Evolutionary conservation across 2,329 filamentous ascomycete species (phyloP), one percentile per base, ranked within the genome.

Genomic region (Monilinia aucupariae): DNA sequence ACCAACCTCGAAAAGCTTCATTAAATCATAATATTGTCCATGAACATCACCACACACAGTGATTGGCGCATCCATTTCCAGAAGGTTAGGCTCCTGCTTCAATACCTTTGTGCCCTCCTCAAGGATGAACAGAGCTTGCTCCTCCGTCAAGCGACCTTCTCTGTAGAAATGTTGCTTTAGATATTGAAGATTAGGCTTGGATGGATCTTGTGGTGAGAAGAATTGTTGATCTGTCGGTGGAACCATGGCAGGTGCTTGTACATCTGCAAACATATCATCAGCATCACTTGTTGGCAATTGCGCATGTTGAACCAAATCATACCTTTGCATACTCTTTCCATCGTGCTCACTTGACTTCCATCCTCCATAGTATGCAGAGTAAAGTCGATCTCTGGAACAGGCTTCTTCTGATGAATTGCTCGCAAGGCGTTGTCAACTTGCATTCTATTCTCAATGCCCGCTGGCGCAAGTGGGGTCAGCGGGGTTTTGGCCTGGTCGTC

Each of bases 11-110:
- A 99, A 99, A 41, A 99, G 83, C 82, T 99, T 99, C 94, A 99
- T 99, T 74, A 99, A 79, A 77, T 99, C 94, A 77, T 96, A 99
- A 80, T 97, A 99, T 79, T 99, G 94, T 70, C 94, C 94, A 77
- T 99, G 94, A 61, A 99, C 92, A 74, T 99, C 94, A 75, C 94
- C 94, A 73, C 94, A 99, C 58, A 99, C 94, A 12, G 94, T 99
- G 74, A 99, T 99, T 66, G 94, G 94, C 48, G 94, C 94, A 77
- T 99, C 94, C 94, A 99, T 99, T 81, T 99, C 94, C 70, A 99
- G 83, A 68, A 99, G 81, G 77, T 97, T 99, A 68, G 94, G 93
- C 79, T 99, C 94, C 66, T 88, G 82, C 74, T 88, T 89, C 72
- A 99, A 82, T 58, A 99, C 79, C 76, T 97, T 90, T 62, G 91